Conservation (phyloP, 2,329 filamentous ascomycete species). For the Parascedosporium putredinis region DNA sequence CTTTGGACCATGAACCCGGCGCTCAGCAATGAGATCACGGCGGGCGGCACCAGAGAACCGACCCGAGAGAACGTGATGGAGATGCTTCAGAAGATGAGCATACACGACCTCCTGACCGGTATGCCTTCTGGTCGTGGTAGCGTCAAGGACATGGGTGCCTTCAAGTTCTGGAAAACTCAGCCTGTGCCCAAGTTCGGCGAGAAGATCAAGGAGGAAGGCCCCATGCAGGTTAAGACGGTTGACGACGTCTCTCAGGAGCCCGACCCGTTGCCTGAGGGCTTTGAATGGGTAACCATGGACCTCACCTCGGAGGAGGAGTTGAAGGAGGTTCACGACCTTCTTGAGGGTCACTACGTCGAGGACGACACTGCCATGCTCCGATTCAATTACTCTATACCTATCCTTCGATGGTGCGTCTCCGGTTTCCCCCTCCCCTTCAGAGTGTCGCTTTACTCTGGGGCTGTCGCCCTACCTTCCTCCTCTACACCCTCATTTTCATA, state of each 20-base stretch:
- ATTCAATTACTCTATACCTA: constrained; percentile 86
- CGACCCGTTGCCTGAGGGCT: constrained; percentile 64
- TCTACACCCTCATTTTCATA: too few relatives aligned
- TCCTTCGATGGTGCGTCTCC: constrained; percentile 75
- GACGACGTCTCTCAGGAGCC: constrained; percentile 73
- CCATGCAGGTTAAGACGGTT: constrained; percentile 69
- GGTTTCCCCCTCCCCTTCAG: too few relatives aligned
- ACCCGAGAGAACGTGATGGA: constrained; percentile 35
- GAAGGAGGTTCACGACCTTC: constrained; percentile 81
- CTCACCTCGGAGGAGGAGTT: constrained; percentile 67
- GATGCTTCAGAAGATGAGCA: constrained; percentile 50
- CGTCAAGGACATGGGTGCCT: constrained; percentile 88
- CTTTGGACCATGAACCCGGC: constrained; percentile 65
- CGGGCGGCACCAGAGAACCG: constrained; percentile 22
- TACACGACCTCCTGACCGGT: constrained; percentile 65
- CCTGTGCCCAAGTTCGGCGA: constrained; percentile 79
- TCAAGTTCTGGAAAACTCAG: constrained; percentile 98
- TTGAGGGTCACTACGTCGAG: constrained; percentile 93
- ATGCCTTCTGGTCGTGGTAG: constrained; percentile 74
- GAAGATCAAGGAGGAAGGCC: constrained; percentile 57
- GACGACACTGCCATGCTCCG: constrained; percentile 95
- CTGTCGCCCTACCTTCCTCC: not conserved
- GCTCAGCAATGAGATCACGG: constrained; percentile 48
- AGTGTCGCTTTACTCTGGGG: not conserved
- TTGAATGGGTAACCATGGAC: constrained; percentile 92